Percentiles rank a stretch among this genome's conserved stretches.
phyloP scores from a whole-genome alignment of 1,139 yeast species.

The Debaryomycetaceae sp. region DNA sequence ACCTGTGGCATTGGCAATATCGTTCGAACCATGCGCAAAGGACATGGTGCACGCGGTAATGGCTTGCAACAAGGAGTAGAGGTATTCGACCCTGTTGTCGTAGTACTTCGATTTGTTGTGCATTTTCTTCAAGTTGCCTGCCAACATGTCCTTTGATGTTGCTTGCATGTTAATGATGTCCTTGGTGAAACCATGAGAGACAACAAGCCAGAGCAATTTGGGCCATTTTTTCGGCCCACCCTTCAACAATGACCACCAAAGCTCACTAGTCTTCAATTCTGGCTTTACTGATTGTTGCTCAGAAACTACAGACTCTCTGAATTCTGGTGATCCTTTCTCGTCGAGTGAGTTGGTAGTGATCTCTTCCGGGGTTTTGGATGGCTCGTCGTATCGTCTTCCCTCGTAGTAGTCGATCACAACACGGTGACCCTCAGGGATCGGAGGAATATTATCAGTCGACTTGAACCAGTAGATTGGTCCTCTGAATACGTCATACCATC shows the following conservation, averaged over 20 bases:
- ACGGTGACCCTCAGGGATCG: conserved; percentile 57
- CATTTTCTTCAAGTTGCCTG: conserved; percentile 45
- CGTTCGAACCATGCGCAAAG: conserved; percentile 81
- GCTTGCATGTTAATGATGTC: conserved; percentile 58
- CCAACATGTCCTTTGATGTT: conserved; percentile 24
- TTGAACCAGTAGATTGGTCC: conserved; percentile 61
- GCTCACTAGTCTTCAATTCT: conserved; percentile 1
- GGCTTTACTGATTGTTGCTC: conserved; percentile 1
- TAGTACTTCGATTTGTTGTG: conserved; percentile 62
- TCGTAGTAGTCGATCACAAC: conserved; percentile 61
- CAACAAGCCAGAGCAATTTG: conserved; percentile 41
- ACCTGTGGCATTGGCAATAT: conserved; percentile 76
- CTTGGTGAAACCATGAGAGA: conserved; percentile 60
- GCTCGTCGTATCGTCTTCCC: conserved; percentile 46
- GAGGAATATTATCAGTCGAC: conserved; percentile 58
- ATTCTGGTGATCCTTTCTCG: conserved; percentile 1
- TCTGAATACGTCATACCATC: conserved; percentile 50
- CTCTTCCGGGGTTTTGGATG: conserved; percentile 11
- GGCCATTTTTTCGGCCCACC: conserved; percentile 56
- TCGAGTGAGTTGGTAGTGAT: conserved; percentile 6
- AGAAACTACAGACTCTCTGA: not conserved
- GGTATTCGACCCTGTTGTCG: conserved; percentile 68
- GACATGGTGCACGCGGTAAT: conserved; percentile 79
- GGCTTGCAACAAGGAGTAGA: conserved; percentile 68
- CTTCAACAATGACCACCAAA: conserved; percentile 42